These are phyloP conservation scores for Trichoderma cornu-damae DNA, from an alignment of 2,329 filamentous ascomycete genomes.

Conservation along the genomic window DNA sequence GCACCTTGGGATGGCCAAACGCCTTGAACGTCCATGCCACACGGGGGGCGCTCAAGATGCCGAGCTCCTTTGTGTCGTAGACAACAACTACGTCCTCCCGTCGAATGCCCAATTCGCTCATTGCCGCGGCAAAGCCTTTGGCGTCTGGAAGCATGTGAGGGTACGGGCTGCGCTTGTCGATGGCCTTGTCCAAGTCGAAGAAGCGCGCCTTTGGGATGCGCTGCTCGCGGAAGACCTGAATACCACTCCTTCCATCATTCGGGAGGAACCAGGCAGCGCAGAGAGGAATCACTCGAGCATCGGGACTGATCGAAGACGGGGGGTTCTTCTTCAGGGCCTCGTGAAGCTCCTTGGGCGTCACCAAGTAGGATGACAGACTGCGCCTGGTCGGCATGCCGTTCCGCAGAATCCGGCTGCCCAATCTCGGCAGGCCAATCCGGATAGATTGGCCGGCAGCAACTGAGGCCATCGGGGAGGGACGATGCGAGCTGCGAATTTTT, in stretches of 20 bases:
- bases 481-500: background rate
- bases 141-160: conserved; percentile 92
- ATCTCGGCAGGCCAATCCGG: conserved; percentile 38
- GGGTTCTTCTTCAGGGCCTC: conserved; percentile 79
- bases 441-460: conserved; percentile 40
- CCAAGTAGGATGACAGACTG: conserved; percentile 72
- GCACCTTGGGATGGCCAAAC: conserved; percentile 84
- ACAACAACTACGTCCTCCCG: conserved; percentile 88
- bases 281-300: conserved; percentile 78
- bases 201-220: conserved; percentile 88
- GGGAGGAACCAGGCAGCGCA: conserved; percentile 96
- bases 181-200: conserved; percentile 91
- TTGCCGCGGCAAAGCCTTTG: conserved; percentile 75
- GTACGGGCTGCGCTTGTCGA: conserved; percentile 81
- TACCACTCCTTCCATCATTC: conserved; percentile 78
- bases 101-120: conserved; percentile 82
- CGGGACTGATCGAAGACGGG: conserved; percentile 70
- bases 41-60: conserved; percentile 89
- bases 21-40: conserved; percentile 89
- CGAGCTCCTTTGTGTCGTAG: conserved; percentile 85
- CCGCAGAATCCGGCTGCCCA: conserved; percentile 31
- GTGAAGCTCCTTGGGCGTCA: conserved; percentile 76
- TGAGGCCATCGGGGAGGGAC: conserved; percentile 38
- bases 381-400: conserved; percentile 28
- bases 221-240: conserved; percentile 72